Conservation (phyloP, 179 eudicot genomes). For the Drosera spatulata region DNA sequence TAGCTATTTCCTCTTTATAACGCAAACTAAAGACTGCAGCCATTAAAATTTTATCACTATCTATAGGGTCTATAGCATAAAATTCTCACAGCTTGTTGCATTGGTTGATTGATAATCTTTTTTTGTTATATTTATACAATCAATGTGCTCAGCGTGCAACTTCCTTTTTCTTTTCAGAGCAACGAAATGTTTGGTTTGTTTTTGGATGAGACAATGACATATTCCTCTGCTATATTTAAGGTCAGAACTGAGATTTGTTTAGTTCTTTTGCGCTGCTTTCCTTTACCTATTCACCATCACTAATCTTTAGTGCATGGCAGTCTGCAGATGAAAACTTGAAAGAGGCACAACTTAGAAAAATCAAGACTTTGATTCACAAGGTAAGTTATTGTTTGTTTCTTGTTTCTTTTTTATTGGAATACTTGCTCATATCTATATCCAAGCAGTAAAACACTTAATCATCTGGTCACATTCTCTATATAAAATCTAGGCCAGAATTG, state of each 20-base stretch:
- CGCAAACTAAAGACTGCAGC: no score
- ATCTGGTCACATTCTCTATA: neutral
- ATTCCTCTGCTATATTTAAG: constrained; percentile 90
- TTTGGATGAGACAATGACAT: constrained; percentile 95
- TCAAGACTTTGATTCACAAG: constrained; percentile 59
- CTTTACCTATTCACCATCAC: neutral
- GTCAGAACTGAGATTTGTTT: constrained; percentile 17
- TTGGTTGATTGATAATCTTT: no score
- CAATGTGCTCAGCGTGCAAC: neutral
- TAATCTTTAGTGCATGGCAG: constrained; percentile 17
- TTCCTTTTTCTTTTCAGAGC: constrained; percentile 32
- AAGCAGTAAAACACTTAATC: neutral
- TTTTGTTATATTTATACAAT: no score
- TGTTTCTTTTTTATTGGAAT: neutral
- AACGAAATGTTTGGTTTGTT: constrained; percentile 84
- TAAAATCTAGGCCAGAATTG: constrained; percentile 47
- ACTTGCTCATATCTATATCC: neutral
- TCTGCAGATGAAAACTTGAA: constrained; percentile 70
- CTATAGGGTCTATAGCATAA: no score
- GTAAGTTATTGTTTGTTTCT: constrained; percentile 17
- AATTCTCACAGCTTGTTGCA: no score
- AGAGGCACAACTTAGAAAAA: constrained; percentile 72
- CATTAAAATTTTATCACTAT: no score
- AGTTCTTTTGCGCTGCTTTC: neutral
- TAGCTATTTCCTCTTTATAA: no score